A percentile compares a stretch with the other conserved stretches of the same genome.
Evolutionary conservation across 2,329 filamentous ascomycete species (phyloP).

Genomic region (Colletotrichum sp.): DNA sequence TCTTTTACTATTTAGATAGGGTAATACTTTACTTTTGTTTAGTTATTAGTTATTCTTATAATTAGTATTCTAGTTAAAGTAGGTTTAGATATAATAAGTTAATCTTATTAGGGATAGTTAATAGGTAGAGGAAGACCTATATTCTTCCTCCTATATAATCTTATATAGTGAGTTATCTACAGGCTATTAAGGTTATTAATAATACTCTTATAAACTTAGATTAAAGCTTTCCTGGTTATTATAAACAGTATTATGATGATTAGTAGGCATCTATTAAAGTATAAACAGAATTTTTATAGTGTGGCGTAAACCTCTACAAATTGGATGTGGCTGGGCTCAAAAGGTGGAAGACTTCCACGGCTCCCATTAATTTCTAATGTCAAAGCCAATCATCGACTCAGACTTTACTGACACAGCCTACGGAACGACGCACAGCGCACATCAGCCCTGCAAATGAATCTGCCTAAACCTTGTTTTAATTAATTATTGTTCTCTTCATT

Average conservation of each 20-base stretch:
- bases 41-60: too few relatives aligned
- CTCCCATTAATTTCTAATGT: background rate
- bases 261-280: background rate
- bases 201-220: background rate
- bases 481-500: background rate
- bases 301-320: too few relatives aligned
- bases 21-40: too few relatives aligned
- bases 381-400: background rate
- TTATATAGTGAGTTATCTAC: background rate
- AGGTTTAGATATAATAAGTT: background rate
- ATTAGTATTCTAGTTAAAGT: too few relatives aligned
- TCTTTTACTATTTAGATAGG: too few relatives aligned
- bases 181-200: background rate
- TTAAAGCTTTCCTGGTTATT: background rate
- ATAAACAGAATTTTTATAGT: too few relatives aligned
- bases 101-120: background rate
- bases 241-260: background rate
- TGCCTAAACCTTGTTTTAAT: background rate
- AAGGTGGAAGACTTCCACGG: background rate
- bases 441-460: background rate
- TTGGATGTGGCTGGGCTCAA: too few relatives aligned
- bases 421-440: background rate
- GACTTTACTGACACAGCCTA: background rate
- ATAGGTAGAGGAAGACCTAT: background rate
- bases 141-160: background rate